These are phyloP conservation scores for Boletellus sp. DNA, from an alignment of 1,284 basidiomycete genomes.

Conservation along the genomic window DNA sequence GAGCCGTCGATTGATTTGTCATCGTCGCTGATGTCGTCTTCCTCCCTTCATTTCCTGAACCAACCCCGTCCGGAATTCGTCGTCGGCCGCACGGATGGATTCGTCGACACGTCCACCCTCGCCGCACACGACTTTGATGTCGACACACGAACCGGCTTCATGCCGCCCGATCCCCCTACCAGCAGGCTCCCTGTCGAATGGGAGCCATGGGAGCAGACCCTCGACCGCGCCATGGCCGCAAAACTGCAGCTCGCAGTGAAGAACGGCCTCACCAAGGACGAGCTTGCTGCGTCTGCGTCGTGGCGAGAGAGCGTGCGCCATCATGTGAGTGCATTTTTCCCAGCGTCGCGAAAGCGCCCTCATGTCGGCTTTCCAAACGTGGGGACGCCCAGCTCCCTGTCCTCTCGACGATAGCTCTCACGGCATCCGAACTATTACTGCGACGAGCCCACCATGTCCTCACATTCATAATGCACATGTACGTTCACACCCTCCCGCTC, in stretches of 20 bases:
- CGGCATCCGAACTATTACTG: constrained; percentile 60
- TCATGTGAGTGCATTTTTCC: constrained; percentile 43
- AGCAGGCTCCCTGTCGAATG: constrained; percentile 58
- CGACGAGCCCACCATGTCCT: constrained; percentile 85
- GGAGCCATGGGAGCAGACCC: constrained; percentile 67
- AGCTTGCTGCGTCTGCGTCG: constrained; percentile 42
- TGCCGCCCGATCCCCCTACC: constrained; percentile 80
- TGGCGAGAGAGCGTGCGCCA: constrained; percentile 66
- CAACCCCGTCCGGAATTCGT: constrained; percentile 46
- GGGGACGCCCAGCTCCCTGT: constrained; percentile 36
- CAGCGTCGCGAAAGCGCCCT: no score
- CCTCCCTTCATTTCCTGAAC: constrained; percentile 61
- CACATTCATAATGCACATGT: constrained; percentile 84
- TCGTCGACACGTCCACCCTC: constrained; percentile 80
- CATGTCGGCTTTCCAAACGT: neutral
- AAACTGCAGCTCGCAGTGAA: constrained; percentile 58
- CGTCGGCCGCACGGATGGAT: constrained; percentile 33
- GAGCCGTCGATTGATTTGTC: no score
- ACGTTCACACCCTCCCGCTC: constrained; percentile 75
- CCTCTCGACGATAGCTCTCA: constrained; percentile 36
- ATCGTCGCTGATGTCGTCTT: constrained; percentile 29
- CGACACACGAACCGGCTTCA: constrained; percentile 87
- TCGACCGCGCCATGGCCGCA: constrained; percentile 47
- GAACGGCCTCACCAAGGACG: constrained; percentile 39
- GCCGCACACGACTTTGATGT: constrained; percentile 95